Percentiles rank a stretch among this genome's conserved stretches.
These are phyloP conservation scores for Phytophthora pini DNA, from an alignment of 352 stramenopile species.

Conservation along the genomic window DNA sequence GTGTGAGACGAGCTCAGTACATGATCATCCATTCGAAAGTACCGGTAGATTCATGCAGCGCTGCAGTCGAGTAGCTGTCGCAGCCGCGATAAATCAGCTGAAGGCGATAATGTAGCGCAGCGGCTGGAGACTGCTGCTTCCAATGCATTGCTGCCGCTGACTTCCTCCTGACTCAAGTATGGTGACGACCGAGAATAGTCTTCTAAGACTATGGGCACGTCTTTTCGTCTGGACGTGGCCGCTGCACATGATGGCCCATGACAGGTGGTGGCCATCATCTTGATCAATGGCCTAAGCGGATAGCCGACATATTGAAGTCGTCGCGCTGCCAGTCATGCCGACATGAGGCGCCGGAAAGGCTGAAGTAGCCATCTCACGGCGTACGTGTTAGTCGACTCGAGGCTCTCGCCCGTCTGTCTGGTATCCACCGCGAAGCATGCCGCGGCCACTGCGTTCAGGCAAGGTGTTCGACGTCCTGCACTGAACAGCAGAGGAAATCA, in stretches of 20 bases:
- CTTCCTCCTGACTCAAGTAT: constrained; percentile 8
- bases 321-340: background rate
- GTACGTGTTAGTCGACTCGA: constrained; percentile 3
- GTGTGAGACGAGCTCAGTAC: background rate
- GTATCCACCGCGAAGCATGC: background rate
- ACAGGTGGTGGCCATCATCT: constrained; percentile 7
- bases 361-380: constrained; percentile 15
- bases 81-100: constrained; percentile 21
- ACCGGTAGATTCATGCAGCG: background rate
- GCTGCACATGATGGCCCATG: too few relatives aligned
- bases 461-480: background rate
- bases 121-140: background rate
- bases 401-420: constrained; percentile 2
- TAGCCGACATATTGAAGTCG: too few relatives aligned
- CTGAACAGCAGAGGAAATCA: constrained; percentile 8
- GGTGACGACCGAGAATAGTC: constrained; percentile 2
- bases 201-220: background rate
- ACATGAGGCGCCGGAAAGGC: background rate
- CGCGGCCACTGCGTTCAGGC: constrained; percentile 5
- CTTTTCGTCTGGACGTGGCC: constrained; percentile 3
- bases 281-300: background rate
- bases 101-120: background rate
- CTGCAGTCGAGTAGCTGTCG: background rate
- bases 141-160: background rate
- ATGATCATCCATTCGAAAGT: background rate